Base-by-base conservation (phyloP, 2,329 filamentous ascomycete species). In the Neocatenulostroma microsporum region DNA sequence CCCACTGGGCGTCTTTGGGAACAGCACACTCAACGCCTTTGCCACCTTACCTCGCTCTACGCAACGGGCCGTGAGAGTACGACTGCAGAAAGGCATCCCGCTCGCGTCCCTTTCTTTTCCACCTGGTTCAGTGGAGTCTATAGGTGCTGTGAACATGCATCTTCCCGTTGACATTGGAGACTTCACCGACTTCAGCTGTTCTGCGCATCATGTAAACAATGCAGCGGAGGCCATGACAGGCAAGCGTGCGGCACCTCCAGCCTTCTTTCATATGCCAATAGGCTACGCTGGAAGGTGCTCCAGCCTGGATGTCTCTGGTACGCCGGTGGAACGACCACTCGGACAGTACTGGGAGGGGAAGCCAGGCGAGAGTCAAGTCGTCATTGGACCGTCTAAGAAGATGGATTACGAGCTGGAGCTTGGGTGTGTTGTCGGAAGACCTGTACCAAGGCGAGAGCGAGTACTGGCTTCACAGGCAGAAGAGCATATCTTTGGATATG, bases 401-500 rank as follows among this genome's bases (percentile, higher is more conserved):
- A 56, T 72, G 32, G 69, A 72, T 42, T 72, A 65, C 37, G 68
- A 72, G 41, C 53, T 71, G 3, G 68, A 72, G 40, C 48, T 72
- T 26, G 67, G 62, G 1, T 58, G 58, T 4, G 56, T 70, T 8
- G 49, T 71, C 5, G 64, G 64, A 4, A 53, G 54, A 10, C 62
- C 66, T 0, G 40, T 67, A 0, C 42, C 54, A 2, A 49, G 58
- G 2, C 64, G 64, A 1, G 36, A 58, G 1, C 46, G 50, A 0
- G 40, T 69, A 4, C 40, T 58, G 14, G 61, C 66, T 3, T 45
- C 51, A 12, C 50, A 67, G 11, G 64, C 65, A 0, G 56, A 59
- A n/a, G 62, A 72, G 1, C 72, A 78, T 42, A 72, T 80, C 9
- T 79, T 80, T 50, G 76, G 76, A 0, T 60, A 76, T 14, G 69